Evolutionary conservation across 2,329 filamentous ascomycete species (phyloP).

Genomic region (Aspergillus cejpii): DNA sequence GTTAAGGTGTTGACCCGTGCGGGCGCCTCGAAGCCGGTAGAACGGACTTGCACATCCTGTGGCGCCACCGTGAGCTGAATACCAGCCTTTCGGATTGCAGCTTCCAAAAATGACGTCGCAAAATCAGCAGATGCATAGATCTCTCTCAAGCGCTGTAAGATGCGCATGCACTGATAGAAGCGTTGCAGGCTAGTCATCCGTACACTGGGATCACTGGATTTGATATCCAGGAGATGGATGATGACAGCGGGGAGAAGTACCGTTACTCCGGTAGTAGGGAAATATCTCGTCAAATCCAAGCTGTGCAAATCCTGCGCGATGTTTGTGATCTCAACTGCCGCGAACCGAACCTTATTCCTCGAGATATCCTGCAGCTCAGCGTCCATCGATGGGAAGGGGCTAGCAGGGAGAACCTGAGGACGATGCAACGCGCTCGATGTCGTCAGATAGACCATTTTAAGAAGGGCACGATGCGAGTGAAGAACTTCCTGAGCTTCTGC

Average conservation of each 20-base stretch:
- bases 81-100: slow-evolving; percentile 78
- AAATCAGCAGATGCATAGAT: slow-evolving; percentile 94
- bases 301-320: slow-evolving; percentile 72
- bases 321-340: slow-evolving; percentile 76
- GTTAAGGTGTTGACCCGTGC: slow-evolving; percentile 32
- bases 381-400: slow-evolving; percentile 50
- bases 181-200: slow-evolving; percentile 68
- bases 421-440: slow-evolving; percentile 85
- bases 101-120: slow-evolving; percentile 89
- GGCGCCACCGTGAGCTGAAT: slow-evolving; percentile 58
- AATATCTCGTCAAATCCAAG: slow-evolving; percentile 65
- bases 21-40: slow-evolving; percentile 15
- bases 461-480: slow-evolving; percentile 69
- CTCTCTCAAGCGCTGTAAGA: slow-evolving; percentile 79
- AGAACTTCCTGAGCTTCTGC: slow-evolving; percentile 44
- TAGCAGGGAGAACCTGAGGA: slow-evolving; percentile 78
- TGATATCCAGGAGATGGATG: slow-evolving; percentile 88
- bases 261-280: slow-evolving; percentile 85
- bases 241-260: slow-evolving; percentile 89
- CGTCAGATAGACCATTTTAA: slow-evolving; percentile 92
- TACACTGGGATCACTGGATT: slow-evolving; percentile 65
- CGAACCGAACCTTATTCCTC: slow-evolving; percentile 71
- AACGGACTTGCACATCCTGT: slow-evolving; percentile 26
- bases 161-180: slow-evolving; percentile 87
- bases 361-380: slow-evolving; percentile 75